Evolutionary conservation across 2,329 filamentous ascomycete species (phyloP).

Genomic region (Bipolaris victoriae): DNA sequence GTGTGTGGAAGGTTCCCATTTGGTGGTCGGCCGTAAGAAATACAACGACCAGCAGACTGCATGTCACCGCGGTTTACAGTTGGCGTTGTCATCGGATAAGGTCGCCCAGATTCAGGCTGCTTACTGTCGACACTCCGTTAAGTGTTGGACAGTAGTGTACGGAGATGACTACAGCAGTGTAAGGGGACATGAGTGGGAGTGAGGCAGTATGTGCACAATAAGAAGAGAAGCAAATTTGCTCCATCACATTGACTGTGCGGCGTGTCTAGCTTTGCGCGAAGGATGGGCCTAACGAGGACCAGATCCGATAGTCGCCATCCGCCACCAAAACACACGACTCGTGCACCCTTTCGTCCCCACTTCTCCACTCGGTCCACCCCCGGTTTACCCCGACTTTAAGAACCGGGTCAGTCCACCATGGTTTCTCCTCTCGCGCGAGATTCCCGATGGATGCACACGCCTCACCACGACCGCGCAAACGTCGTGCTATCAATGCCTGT

Average conservation of each 20-base stretch:
- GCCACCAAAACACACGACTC: constrained; percentile 10
- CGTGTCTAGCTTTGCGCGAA: neutral
- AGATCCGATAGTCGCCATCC: constrained; percentile 1
- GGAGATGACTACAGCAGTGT: too few relatives aligned
- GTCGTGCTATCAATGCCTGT: constrained; percentile 44
- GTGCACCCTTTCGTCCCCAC: constrained; percentile 5
- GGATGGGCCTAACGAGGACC: neutral
- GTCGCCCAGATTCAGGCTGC: too few relatives aligned
- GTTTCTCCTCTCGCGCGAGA: constrained; percentile 17
- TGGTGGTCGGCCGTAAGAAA: too few relatives aligned
- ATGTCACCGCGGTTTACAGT: too few relatives aligned
- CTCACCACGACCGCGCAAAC: constrained; percentile 35
- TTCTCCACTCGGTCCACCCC: constrained; percentile 9
- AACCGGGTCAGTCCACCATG: constrained; percentile 9
- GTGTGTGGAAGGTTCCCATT: too few relatives aligned
- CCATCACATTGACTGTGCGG: neutral
- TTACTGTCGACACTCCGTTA: too few relatives aligned
- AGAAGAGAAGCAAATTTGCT: neutral
- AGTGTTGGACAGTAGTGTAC: too few relatives aligned
- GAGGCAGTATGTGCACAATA: too few relatives aligned
- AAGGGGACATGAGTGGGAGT: too few relatives aligned
- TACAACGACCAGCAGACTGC: too few relatives aligned
- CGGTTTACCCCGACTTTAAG: constrained; percentile 8
- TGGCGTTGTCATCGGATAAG: too few relatives aligned
- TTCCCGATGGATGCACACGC: constrained; percentile 23